phyloP scores from a whole-genome alignment of 306 rosid genomes.

The Comarum palustre region DNA sequence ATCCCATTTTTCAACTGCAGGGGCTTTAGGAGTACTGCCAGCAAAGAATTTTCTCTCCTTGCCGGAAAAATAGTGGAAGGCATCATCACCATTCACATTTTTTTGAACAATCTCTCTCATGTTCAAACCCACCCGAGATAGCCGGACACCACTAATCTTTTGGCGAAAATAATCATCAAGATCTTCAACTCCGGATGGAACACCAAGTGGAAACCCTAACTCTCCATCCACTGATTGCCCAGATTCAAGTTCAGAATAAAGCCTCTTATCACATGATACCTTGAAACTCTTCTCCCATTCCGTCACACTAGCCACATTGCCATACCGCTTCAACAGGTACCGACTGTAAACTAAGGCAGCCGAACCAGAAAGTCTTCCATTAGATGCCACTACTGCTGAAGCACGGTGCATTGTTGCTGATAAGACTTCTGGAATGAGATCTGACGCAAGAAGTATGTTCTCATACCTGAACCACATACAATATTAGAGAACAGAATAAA shows the following conservation, averaged over 20 bases:
- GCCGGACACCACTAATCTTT: slow-evolving; percentile 75
- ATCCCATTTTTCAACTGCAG: slow-evolving; percentile 73
- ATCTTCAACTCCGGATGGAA: slow-evolving; percentile 86
- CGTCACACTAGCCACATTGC: slow-evolving; percentile 60
- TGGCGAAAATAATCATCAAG: slow-evolving; percentile 91
- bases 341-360: slow-evolving; percentile 58
- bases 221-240: slow-evolving; percentile 74
- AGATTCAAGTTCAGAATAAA: slow-evolving; percentile 69
- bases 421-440: slow-evolving; percentile 75
- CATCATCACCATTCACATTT: slow-evolving; percentile 62
- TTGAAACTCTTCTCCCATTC: slow-evolving; percentile 88
- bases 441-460: slow-evolving; percentile 71
- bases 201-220: slow-evolving; percentile 72
- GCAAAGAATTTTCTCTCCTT: slow-evolving; percentile 72
- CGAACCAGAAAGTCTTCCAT: slow-evolving; percentile 77
- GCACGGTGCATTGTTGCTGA: slow-evolving; percentile 63
- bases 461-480: slow-evolving; percentile 77
- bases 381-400: slow-evolving; percentile 58
- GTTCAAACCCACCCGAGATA: slow-evolving; percentile 65
- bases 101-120: slow-evolving; percentile 91
- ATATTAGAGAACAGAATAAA: slow-evolving; percentile 19
- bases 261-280: slow-evolving; percentile 68
- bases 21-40: slow-evolving; percentile 55
- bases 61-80: slow-evolving; percentile 49
- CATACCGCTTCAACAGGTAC: slow-evolving; percentile 63